Evolutionary conservation across 139 green algal species (phyloP).

Genomic region (Edaphochlamys debaryana): DNA sequence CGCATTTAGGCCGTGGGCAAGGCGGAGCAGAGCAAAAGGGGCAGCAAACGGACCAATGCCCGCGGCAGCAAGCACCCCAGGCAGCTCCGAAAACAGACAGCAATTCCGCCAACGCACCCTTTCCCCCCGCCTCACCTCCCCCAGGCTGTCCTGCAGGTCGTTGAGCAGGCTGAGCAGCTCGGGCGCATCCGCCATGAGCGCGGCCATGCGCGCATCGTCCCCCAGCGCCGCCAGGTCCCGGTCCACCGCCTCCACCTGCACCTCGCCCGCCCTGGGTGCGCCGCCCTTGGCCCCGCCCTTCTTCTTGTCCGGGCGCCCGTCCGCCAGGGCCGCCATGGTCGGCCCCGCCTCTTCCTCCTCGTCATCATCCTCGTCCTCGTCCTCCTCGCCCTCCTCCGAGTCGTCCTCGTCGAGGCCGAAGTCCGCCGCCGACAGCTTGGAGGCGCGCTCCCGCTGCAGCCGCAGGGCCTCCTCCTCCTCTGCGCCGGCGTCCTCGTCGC

Average conservation of each 20-base stretch:
- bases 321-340: slow-evolving; percentile 25
- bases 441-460: slow-evolving; percentile 73
- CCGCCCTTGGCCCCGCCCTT: slow-evolving; percentile 5
- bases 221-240: slow-evolving; percentile 52
- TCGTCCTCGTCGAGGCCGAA: slow-evolving; percentile 62
- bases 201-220: slow-evolving; percentile 58
- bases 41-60: too few species aligned
- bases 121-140: slow-evolving; percentile 41
- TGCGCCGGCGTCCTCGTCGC: slow-evolving; percentile 77
- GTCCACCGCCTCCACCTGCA: slow-evolving; percentile 64
- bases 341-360: slow-evolving; percentile 43
- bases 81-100: too few species aligned
- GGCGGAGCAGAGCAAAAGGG: background rate
- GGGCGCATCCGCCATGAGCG: slow-evolving; percentile 78
- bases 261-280: too few species aligned
- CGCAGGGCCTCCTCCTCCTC: slow-evolving; percentile 80
- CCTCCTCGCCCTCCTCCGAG: slow-evolving; percentile 51
- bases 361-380: slow-evolving; percentile 53
- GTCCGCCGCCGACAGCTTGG: slow-evolving; percentile 69
- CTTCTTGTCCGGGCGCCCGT: background rate
- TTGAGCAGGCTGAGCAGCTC: slow-evolving; percentile 85
- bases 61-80: too few species aligned
- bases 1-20: too few species aligned
- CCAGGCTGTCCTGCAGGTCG: slow-evolving; percentile 68
- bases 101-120: too few species aligned